These are phyloP conservation scores for Rhododendron ovatum DNA, from an alignment of 148 eudicot species.

Conservation along the genomic window DNA sequence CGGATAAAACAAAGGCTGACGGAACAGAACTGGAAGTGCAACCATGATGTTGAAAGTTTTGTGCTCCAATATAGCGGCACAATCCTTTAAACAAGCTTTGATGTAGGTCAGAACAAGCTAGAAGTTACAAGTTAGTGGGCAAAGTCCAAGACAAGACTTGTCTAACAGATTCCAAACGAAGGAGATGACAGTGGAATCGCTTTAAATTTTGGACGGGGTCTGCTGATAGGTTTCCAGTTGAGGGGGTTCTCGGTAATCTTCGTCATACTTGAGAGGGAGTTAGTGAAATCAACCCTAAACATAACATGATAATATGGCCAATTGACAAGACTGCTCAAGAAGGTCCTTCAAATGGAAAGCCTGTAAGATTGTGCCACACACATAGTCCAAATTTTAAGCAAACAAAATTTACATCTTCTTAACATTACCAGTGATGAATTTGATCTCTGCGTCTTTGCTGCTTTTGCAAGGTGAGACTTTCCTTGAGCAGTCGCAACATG, in stretches of 20 bases:
- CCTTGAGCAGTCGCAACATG: constrained; percentile 78
- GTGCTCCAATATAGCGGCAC: neutral
- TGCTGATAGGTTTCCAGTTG: neutral
- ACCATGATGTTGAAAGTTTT: neutral
- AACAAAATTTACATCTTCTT: neutral
- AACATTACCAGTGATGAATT: constrained; percentile 77
- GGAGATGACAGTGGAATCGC: neutral
- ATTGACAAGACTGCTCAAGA: neutral
- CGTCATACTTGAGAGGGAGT: neutral
- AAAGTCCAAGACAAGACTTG: neutral
- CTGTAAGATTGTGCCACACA: neutral
- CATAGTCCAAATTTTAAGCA: neutral
- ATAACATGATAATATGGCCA: neutral
- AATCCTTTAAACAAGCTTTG: neutral
- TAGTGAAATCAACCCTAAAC: neutral
- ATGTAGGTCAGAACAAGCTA: neutral
- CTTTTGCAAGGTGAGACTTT: constrained; percentile 75
- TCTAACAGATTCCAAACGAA: neutral
- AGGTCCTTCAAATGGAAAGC: neutral
- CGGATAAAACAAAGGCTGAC: neutral
- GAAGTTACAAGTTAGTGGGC: neutral
- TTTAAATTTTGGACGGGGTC: neutral
- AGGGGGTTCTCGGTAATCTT: neutral
- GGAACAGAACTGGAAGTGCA: neutral
- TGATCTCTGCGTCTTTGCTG: constrained; percentile 78